Percentiles rank a stretch among this genome's conserved stretches.
Conservation (phyloP, 1,284 basidiomycete genomes). For the Agroathelia rolfsii region DNA sequence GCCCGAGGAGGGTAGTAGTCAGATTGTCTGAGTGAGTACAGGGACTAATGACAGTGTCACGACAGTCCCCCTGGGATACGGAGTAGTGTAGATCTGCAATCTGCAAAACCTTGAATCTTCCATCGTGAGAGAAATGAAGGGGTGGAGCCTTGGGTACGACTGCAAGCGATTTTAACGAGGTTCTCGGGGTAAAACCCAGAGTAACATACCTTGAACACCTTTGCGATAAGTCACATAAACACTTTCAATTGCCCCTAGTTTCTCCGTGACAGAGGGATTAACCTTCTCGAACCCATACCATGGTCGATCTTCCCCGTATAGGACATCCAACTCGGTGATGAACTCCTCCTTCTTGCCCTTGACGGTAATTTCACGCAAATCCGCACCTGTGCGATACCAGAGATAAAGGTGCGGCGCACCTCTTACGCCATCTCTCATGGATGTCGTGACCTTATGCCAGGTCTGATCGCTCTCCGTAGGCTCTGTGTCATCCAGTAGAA, state of each 20-base stretch:
- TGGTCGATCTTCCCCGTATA: slow-evolving; percentile 70
- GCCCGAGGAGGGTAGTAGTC: slow-evolving; percentile 59
- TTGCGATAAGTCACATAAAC: slow-evolving; percentile 52
- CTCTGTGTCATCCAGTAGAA: slow-evolving; percentile 41
- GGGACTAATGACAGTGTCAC: slow-evolving; percentile 48
- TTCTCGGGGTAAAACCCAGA: background rate
- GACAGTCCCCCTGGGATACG: slow-evolving; percentile 61
- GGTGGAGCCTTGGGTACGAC: slow-evolving; percentile 61
- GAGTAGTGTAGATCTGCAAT: slow-evolving; percentile 87
- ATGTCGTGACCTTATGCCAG: slow-evolving; percentile 50
- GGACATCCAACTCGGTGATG: slow-evolving; percentile 82
- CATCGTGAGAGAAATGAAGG: slow-evolving; percentile 72
- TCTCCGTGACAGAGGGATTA: slow-evolving; percentile 41
- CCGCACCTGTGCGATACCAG: slow-evolving; percentile 69
- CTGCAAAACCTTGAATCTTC: slow-evolving; percentile 84
- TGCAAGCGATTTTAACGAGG: slow-evolving; percentile 19
- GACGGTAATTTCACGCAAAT: slow-evolving; percentile 43
- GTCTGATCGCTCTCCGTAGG: slow-evolving; percentile 31
- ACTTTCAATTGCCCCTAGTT: slow-evolving; percentile 31
- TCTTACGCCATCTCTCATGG: slow-evolving; percentile 46
- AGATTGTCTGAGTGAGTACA: slow-evolving; percentile 63
- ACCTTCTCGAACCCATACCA: slow-evolving; percentile 81
- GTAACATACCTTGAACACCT: slow-evolving; percentile 53
- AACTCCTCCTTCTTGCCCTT: slow-evolving; percentile 48
- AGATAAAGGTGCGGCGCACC: slow-evolving; percentile 45